phyloP scores from a whole-genome alignment of 495 filamentous ascomycete genomes.

The Podospora conica region DNA sequence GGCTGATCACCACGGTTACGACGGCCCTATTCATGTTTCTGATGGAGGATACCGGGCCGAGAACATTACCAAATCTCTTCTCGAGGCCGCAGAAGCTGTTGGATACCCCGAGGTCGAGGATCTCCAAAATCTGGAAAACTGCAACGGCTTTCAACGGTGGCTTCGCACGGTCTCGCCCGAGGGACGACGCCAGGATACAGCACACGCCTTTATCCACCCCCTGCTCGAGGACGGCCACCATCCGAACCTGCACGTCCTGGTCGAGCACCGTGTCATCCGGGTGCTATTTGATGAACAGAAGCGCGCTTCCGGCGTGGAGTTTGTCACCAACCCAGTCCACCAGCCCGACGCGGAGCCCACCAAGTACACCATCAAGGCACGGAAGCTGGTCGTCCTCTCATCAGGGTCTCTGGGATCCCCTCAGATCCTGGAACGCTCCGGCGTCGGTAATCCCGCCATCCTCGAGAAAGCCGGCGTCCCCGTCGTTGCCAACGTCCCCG shows the following conservation, averaged over 20 bases:
- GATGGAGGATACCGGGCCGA: slow-evolving; percentile 31
- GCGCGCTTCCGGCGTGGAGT: slow-evolving; percentile 42
- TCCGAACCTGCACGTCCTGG: slow-evolving; percentile 47
- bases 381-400: slow-evolving; percentile 51
- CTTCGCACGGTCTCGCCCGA: slow-evolving; percentile 32
- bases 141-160: slow-evolving; percentile 33
- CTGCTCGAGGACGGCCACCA: slow-evolving; percentile 40
- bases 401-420: slow-evolving; percentile 54
- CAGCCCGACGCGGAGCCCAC: neutral
- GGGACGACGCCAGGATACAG: slow-evolving; percentile 43
- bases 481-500: slow-evolving; percentile 36
- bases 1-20: slow-evolving; percentile 37
- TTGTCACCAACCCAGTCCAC: slow-evolving; percentile 27
- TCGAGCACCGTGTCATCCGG: slow-evolving; percentile 45
- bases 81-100: slow-evolving; percentile 34
- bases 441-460: slow-evolving; percentile 43
- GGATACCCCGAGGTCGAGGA: slow-evolving; percentile 43
- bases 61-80: slow-evolving; percentile 33
- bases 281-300: slow-evolving; percentile 45
- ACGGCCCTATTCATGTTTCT: slow-evolving; percentile 46
- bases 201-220: slow-evolving; percentile 42
- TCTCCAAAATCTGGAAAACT: slow-evolving; percentile 35
- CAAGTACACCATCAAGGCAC: slow-evolving; percentile 28
- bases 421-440: slow-evolving; percentile 55
- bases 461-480: slow-evolving; percentile 31